Base-by-base conservation (phyloP, 768 basidiomycete genomes). In the Calocybe gangraenosa region DNA sequence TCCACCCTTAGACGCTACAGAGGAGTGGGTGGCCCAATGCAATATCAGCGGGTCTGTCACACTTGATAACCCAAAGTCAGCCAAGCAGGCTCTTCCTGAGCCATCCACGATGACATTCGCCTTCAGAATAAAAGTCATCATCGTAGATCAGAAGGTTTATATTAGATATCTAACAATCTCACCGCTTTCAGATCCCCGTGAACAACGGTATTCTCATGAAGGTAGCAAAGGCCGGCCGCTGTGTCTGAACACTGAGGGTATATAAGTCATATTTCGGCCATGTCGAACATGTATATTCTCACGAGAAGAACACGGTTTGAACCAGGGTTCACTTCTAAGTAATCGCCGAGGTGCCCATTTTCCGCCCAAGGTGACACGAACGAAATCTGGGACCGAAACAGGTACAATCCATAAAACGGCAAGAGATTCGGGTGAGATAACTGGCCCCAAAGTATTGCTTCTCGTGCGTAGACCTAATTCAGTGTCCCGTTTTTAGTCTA, bases 141-240 rank as follows among this genome's bases (percentile, higher is more conserved):
- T n/a, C n/a, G n/a, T n/a, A n/a, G n/a, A n/a, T n/a, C n/a, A n/a
- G n/a, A n/a, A n/a, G n/a, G n/a, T n/a, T n/a, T n/a, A n/a, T n/a
- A n/a, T n/a, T n/a, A n/a, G n/a, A n/a, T n/a, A n/a, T n/a, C n/a
- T n/a, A n/a, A n/a, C n/a, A n/a, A n/a, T n/a, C n/a, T n/a, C 35
- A 63, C 62, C 32, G 59, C 60, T 57, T 63, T 63, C 15, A 66
- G 49, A 48, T 65, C 63, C 8, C 64, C 63, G 35, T 65, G 64
- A n/a, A 63, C 53, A 7, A 64, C 57, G 15, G 53, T 39, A 28
- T 55, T 40, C 17, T 18, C 21, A 43, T 65, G 64, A 3, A 65
- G 50, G 47, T 63, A 60, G 14, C 56, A 40, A 18, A 65, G 28
- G 13, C 65, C 65, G n/a, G 46, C 38, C 0, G 58, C 61, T 3